Percentiles rank a stretch among this genome's conserved stretches.
Conservation (phyloP, 2,329 filamentous ascomycete genomes). For the Sclerotinia nivalis region DNA sequence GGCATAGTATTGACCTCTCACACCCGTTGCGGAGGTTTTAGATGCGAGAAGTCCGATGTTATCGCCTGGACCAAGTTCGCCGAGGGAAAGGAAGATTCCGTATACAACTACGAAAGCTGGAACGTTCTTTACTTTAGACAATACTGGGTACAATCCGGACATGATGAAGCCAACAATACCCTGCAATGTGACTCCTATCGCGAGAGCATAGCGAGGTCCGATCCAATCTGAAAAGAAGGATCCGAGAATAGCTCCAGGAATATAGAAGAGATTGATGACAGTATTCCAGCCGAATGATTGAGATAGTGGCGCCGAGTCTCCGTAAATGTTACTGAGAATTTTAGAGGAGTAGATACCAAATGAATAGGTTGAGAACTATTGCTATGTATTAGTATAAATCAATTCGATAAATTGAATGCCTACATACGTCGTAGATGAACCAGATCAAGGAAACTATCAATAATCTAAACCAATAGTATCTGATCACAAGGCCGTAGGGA, state of each 20-base stretch:
- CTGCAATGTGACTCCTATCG: conserved; percentile 69
- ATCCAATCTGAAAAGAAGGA: conserved; percentile 76
- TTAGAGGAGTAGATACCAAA: conserved; percentile 83
- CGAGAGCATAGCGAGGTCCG: conserved; percentile 74
- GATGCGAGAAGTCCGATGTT: conserved; percentile 87
- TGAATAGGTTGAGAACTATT: conserved; percentile 74
- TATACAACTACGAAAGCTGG: conserved; percentile 79
- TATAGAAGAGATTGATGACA: conserved; percentile 84
- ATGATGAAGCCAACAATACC: conserved; percentile 84
- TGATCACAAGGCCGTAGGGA: conserved; percentile 56
- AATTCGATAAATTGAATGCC: background rate
- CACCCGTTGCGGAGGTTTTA: conserved; percentile 84
- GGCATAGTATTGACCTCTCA: conserved; percentile 77
- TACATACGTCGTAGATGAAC: conserved; percentile 75
- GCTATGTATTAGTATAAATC: conserved; percentile 28
- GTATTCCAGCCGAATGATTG: conserved; percentile 86
- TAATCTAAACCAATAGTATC: conserved; percentile 75
- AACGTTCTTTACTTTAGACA: conserved; percentile 67
- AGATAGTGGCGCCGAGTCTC: conserved; percentile 62
- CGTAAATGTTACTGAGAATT: conserved; percentile 68
- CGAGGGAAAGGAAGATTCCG: conserved; percentile 73
- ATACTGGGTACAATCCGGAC: conserved; percentile 72
- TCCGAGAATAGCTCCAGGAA: conserved; percentile 78
- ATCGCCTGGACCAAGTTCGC: conserved; percentile 83
- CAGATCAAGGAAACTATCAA: conserved; percentile 71